A percentile compares a stretch with the other conserved stretches of the same genome.
phyloP scores from a whole-genome alignment of 164 flowering plant species.

The Euptelea pleiosperma region DNA sequence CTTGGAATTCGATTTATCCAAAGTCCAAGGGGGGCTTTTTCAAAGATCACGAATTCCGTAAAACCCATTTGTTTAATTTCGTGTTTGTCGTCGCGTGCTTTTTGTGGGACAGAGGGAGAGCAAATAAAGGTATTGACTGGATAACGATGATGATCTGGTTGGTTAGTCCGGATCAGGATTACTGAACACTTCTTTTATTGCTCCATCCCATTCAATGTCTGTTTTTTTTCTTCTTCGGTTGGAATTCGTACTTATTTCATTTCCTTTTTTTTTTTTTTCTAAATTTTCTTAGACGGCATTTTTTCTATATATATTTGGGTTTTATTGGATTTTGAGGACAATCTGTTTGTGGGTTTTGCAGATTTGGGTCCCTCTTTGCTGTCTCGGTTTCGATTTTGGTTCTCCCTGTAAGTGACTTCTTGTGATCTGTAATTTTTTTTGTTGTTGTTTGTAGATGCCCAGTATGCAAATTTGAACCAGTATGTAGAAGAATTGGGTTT shows the following conservation, averaged over 20 bases:
- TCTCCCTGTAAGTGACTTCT: constrained; percentile 13
- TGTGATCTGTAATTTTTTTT: not conserved
- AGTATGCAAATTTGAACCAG: no score
- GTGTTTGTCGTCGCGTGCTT: no score
- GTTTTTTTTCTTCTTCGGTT: not conserved
- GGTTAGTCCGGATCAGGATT: constrained; percentile 13
- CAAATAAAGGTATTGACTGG: constrained; percentile 7
- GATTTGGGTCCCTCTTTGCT: constrained; percentile 14
- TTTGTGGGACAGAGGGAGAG: not conserved
- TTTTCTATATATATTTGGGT: constrained; percentile 15
- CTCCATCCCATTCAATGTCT: constrained; percentile 18
- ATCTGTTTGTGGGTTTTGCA: constrained; percentile 21
- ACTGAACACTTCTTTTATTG: constrained; percentile 4
- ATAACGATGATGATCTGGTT: constrained; percentile 30
- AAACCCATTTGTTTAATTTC: not conserved
- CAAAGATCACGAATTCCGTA: not conserved
- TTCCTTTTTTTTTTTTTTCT: not conserved
- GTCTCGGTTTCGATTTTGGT: not conserved
- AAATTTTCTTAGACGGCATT: not conserved
- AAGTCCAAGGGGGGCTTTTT: not conserved
- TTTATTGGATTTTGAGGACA: not conserved
- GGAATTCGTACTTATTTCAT: not conserved
- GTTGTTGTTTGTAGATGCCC: not conserved
- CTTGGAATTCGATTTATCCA: not conserved
- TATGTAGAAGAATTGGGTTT: not conserved